phyloP scores from a whole-genome alignment of 345 rosid genomes.

The Gossypium sturtianum region DNA sequence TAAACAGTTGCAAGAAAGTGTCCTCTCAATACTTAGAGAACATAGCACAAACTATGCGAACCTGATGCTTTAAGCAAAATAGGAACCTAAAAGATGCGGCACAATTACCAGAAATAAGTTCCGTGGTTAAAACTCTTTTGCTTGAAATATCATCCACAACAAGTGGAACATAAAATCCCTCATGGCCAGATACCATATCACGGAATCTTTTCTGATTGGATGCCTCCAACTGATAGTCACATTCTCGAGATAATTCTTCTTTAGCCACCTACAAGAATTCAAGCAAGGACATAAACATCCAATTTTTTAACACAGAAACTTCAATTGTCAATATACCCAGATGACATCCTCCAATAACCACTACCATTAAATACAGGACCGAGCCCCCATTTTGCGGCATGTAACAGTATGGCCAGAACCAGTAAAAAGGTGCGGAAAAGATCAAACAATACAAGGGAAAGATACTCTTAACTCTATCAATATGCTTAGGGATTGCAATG shows the following conservation, averaged over 20 bases:
- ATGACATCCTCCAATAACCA: background rate
- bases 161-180: constrained; percentile 73
- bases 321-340: background rate
- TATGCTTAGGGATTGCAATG: too few relatives aligned
- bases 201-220: constrained; percentile 72
- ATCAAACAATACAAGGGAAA: constrained; percentile 1
- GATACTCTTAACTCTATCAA: background rate
- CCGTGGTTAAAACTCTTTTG: constrained; percentile 75
- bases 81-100: background rate
- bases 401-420: background rate
- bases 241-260: constrained; percentile 85
- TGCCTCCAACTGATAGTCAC: constrained; percentile 91
- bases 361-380: background rate
- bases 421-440: background rate
- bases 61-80: constrained; percentile 4
- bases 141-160: constrained; percentile 75
- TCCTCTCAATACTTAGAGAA: background rate
- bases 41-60: background rate
- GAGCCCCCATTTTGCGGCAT: background rate
- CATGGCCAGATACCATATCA: constrained; percentile 40
- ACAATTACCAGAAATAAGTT: constrained; percentile 70
- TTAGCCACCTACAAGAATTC: constrained; percentile 64
- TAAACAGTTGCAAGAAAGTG: background rate
- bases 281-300: constrained; percentile 8
- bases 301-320: background rate